Evolutionary conservation across 768 basidiomycete species (phyloP).

Genomic region (Boletus eberwhitei): DNA sequence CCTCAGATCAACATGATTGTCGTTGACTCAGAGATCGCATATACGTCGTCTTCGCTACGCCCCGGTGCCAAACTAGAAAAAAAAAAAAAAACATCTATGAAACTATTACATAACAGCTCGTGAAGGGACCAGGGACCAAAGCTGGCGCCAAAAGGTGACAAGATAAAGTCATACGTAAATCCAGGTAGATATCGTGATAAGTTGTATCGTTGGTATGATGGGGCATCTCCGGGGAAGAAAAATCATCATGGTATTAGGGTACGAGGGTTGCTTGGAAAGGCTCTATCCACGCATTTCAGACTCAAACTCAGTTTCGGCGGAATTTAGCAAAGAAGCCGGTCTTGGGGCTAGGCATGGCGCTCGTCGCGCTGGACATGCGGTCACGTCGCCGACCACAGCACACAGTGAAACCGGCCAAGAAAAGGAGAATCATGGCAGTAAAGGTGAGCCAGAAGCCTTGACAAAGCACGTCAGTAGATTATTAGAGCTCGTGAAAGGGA

Average conservation of each 20-base stretch:
- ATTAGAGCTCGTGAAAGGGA: not conserved
- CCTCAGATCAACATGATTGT: not conserved
- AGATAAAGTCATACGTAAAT: not conserved
- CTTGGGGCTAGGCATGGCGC: constrained; percentile 22
- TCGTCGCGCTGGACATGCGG: constrained; percentile 42
- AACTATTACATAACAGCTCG: not conserved
- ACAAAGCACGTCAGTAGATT: not conserved
- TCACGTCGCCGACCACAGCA: constrained; percentile 64
- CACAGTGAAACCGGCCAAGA: constrained; percentile 64
- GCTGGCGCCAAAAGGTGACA: not conserved
- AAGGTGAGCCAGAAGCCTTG: constrained; percentile 77
- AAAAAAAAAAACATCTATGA: constrained; percentile 6
- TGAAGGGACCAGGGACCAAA: constrained; percentile 1
- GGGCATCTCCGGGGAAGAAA: not conserved
- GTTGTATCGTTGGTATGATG: constrained; percentile 3
- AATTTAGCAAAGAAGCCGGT: constrained; percentile 35
- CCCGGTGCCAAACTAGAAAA: not conserved
- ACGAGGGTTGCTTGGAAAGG: not conserved
- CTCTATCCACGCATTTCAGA: too few relatives aligned
- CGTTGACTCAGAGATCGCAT: not conserved
- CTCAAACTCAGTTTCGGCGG: constrained; percentile 32
- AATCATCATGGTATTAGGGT: not conserved
- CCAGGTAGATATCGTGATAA: constrained; percentile 10
- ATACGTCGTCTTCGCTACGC: too few relatives aligned
- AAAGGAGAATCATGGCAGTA: constrained; percentile 57